Percentiles rank a stretch among this genome's conserved stretches.
Conservation (phyloP, 495 filamentous ascomycete species). For the Cetradonia linearis region DNA sequence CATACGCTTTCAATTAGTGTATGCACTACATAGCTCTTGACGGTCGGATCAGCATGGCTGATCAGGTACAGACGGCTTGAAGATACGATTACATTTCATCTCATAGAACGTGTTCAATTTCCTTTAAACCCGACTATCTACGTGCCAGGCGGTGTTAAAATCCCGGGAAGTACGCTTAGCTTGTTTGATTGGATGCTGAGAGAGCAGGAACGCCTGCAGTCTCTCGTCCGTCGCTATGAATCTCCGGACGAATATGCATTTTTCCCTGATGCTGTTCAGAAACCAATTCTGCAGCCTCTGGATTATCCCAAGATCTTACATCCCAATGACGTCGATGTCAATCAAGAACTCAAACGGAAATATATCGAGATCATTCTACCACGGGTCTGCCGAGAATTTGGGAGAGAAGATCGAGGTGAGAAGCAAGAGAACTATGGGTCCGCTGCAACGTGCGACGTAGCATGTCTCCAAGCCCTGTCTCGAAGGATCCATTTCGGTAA, state of each 20-base stretch:
- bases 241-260: slow-evolving; percentile 97
- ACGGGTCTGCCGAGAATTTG: slow-evolving; percentile 61
- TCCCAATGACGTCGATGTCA: slow-evolving; percentile 84
- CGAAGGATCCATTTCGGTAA: slow-evolving; percentile 95
- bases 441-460: slow-evolving; percentile 81
- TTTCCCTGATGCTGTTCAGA: slow-evolving; percentile 74
- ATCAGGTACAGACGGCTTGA: slow-evolving; percentile 65
- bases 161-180: slow-evolving; percentile 61
- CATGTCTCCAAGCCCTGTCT: slow-evolving; percentile 82
- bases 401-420: slow-evolving; percentile 68
- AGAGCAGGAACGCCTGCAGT: slow-evolving; percentile 83
- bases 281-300: slow-evolving; percentile 76
- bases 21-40: slow-evolving; percentile 26
- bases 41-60: slow-evolving; percentile 4
- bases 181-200: slow-evolving; percentile 90
- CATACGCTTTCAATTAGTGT: slow-evolving; percentile 96
- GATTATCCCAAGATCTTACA: slow-evolving; percentile 88
- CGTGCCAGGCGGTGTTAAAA: slow-evolving; percentile 61
- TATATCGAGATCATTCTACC: slow-evolving; percentile 82
- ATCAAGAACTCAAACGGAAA: slow-evolving; percentile 70
- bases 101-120: slow-evolving; percentile 98
- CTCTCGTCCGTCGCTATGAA: slow-evolving; percentile 89
- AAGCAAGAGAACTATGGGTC: slow-evolving; percentile 92
- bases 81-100: slow-evolving; percentile 96
- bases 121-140: slow-evolving; percentile 88